These are phyloP conservation scores for Boletus fagicola DNA, from an alignment of 768 basidiomycete species.

Conservation along the genomic window DNA sequence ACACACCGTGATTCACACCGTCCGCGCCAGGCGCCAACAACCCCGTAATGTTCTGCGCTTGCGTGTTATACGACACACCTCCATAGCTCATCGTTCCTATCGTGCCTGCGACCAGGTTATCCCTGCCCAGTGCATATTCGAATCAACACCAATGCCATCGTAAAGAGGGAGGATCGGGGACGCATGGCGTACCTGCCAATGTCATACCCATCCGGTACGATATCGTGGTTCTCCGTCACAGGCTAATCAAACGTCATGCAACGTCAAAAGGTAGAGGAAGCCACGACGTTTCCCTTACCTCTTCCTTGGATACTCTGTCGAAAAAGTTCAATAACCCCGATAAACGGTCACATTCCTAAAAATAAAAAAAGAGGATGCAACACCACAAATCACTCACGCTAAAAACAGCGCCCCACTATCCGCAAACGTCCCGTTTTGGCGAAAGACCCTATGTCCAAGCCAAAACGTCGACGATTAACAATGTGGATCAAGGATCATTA, in stretches of 20 bases:
- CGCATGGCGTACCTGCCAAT: constrained; percentile 38
- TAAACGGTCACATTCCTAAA: neutral
- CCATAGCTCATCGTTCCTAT: constrained; percentile 39
- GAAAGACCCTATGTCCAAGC: constrained; percentile 38
- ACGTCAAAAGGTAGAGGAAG: neutral
- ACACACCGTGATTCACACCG: constrained; percentile 53
- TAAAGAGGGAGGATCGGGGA: neutral
- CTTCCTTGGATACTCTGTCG: constrained; percentile 47
- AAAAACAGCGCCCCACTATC: constrained; percentile 53
- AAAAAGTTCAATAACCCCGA: too few species aligned
- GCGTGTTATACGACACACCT: constrained; percentile 48
- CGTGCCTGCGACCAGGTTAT: constrained; percentile 39
- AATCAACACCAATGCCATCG: neutral
- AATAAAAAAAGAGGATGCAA: neutral
- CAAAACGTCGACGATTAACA: neutral
- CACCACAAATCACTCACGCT: constrained; percentile 39
- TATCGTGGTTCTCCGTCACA: constrained; percentile 36
- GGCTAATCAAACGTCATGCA: constrained; percentile 18
- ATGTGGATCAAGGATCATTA: neutral
- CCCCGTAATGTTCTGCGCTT: constrained; percentile 47
- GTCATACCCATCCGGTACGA: constrained; percentile 49
- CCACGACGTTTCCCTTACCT: constrained; percentile 23
- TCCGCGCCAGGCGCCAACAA: constrained; percentile 50
- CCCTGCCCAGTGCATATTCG: constrained; percentile 21
- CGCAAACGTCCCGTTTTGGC: constrained; percentile 57